phyloP scores from a whole-genome alignment of 805 yeast genomes.

The Kluyveromyces lactis region DNA sequence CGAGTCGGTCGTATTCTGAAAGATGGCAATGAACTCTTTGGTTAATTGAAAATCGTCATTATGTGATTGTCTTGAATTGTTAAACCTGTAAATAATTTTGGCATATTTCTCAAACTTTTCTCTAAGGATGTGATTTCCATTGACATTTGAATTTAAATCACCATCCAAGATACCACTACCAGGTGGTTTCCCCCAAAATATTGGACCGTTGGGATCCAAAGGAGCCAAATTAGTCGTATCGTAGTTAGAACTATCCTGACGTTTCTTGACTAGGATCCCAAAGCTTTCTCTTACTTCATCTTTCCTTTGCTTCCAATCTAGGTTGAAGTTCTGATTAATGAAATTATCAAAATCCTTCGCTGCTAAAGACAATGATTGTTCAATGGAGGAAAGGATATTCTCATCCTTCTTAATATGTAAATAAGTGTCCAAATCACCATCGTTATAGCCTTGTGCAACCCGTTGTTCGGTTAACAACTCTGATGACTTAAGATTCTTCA shows the following conservation, averaged over 20 bases:
- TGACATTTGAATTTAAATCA: slow-evolving; percentile 35
- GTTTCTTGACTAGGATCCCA: slow-evolving; percentile 42
- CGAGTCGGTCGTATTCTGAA: slow-evolving; percentile 49
- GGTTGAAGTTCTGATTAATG: slow-evolving; percentile 59
- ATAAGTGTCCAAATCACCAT: slow-evolving; percentile 50
- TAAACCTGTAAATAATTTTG: slow-evolving; percentile 57
- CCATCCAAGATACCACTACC: slow-evolving; percentile 23
- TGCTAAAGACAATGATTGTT: slow-evolving; percentile 63
- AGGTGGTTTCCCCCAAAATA: slow-evolving; percentile 28
- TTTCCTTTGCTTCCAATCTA: slow-evolving; percentile 80
- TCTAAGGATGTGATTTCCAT: slow-evolving; percentile 34
- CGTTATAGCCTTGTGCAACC: slow-evolving; percentile 12
- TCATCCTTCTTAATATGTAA: slow-evolving; percentile 70
- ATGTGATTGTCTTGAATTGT: slow-evolving; percentile 54
- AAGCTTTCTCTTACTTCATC: slow-evolving; percentile 65
- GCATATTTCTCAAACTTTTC: slow-evolving; percentile 70
- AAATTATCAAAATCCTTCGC: slow-evolving; percentile 76
- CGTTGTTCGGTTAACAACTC: slow-evolving; percentile 26
- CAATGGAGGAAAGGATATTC: slow-evolving; percentile 73
- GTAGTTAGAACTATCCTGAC: slow-evolving; percentile 5
- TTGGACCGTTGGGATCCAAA: slow-evolving; percentile 8
- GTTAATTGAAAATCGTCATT: slow-evolving; percentile 44
- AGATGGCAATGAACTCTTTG: slow-evolving; percentile 50
- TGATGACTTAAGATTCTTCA: slow-evolving; percentile 36
- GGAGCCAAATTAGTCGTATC: slow-evolving; percentile 10